Evolutionary conservation across 352 stramenopile species (phyloP), one percentile per base, ranked within the genome.

Genomic region (Globisporangium cystogenes): DNA sequence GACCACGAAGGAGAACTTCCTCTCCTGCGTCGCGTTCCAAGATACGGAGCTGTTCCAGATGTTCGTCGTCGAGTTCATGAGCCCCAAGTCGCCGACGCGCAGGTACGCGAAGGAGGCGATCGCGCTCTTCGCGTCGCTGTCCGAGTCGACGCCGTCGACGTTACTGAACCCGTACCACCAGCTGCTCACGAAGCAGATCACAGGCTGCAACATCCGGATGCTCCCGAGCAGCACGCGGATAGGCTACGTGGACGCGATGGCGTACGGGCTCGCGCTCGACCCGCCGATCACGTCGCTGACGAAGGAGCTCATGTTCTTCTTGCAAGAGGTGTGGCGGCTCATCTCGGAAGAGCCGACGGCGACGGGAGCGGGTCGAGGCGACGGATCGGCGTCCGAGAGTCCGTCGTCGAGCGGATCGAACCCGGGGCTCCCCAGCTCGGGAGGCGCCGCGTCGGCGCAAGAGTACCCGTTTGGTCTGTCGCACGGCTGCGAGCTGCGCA

Each of bases 401-500:
- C 24, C 48, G 15, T 58, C 59, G 11, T 55, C 59, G 8, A 54
- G 44, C 24, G 48, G 49, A 4, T 12, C 50, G n/a, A 51, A 36
- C 15, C 6, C 49, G 23, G 48, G 40, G 3, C 26, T 70, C 1
- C 26, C 59, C 7, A 67, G 56, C n/a, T 70, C 65, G 5, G 57
- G 53, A n/a, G 55, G 49, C 14, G 51, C 57, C 11, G 75, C 85
- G 20, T 90, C 76, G 3, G 75, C 78, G 24, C 81, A 93, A 57
- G 82, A 95, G 55, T 95, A 95, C 57, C 85, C 85, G 48, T 95
- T 95, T 60, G 83, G 82, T 3, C 61, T 94, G 18, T 93, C 82
- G 0, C 83, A 94, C 58, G 67, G 67, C 1, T 88, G 66, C 36
- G 84, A 97, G 56, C 53, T 96, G 10, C 82, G 86, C 1, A 92